phyloP scores from a whole-genome alignment of 1,284 basidiomycete species.

The Phellopilus nigrolimitatus region DNA sequence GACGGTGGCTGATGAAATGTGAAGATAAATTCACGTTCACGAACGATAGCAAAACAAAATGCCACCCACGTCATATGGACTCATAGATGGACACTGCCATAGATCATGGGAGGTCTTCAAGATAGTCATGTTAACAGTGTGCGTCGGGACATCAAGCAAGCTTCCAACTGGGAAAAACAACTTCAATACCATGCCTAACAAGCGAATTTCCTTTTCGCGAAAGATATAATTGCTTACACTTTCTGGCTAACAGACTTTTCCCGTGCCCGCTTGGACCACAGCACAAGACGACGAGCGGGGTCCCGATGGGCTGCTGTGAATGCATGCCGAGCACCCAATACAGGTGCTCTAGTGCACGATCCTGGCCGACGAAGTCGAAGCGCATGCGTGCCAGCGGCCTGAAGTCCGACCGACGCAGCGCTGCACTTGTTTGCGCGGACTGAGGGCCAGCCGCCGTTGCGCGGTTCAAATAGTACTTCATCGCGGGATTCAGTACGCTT shows the following conservation, averaged over 20 bases:
- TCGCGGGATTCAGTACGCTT: slow-evolving; percentile 19
- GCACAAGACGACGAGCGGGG: slow-evolving; percentile 68
- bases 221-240: slow-evolving; percentile 47
- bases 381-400: slow-evolving; percentile 63
- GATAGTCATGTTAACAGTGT: slow-evolving; percentile 83
- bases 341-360: slow-evolving; percentile 68
- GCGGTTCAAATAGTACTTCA: slow-evolving; percentile 58
- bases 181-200: neutral
- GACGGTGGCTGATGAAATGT: slow-evolving; percentile 49
- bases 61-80: slow-evolving; percentile 56
- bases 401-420: slow-evolving; percentile 71
- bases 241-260: slow-evolving; percentile 73
- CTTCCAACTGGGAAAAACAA: slow-evolving; percentile 51
- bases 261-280: slow-evolving; percentile 81
- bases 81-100: slow-evolving; percentile 76
- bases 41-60: neutral
- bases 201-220: no score
- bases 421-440: slow-evolving; percentile 57
- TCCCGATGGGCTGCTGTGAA: slow-evolving; percentile 49
- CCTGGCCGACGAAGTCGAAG: slow-evolving; percentile 73
- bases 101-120: slow-evolving; percentile 66
- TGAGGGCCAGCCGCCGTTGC: slow-evolving; percentile 48
- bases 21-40: slow-evolving; percentile 3
- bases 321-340: slow-evolving; percentile 72
- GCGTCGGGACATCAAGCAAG: slow-evolving; percentile 69